Conservation (phyloP, 768 basidiomycete genomes). For the Mycena galericulata region DNA sequence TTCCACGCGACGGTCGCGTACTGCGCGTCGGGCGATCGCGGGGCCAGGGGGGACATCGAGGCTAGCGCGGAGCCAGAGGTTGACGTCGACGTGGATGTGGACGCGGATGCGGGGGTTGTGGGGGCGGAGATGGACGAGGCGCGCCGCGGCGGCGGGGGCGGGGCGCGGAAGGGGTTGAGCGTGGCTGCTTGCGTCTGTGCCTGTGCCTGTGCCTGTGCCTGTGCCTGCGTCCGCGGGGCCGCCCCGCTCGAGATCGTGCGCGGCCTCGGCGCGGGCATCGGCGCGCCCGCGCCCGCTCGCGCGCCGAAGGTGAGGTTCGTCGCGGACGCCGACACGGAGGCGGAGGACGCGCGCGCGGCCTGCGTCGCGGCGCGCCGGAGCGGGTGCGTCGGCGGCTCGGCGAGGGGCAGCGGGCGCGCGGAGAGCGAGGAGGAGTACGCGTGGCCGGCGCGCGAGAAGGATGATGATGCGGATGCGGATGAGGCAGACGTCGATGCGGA, state of each 20-base stretch:
- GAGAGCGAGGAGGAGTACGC: slow-evolving; percentile 19
- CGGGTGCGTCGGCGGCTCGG: slow-evolving; percentile 19
- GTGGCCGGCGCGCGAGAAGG: background rate
- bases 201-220: too few relatives aligned
- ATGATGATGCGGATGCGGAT: too few relatives aligned
- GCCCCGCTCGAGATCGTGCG: too few relatives aligned
- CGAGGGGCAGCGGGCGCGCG: background rate
- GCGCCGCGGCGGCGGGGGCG: slow-evolving; percentile 20
- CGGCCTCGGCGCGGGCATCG: too few relatives aligned
- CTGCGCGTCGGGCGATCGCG: background rate
- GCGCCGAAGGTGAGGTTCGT: too few relatives aligned
- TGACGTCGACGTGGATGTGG: slow-evolving; percentile 1
- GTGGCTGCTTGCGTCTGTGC: background rate
- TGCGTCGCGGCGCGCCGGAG: slow-evolving; percentile 22
- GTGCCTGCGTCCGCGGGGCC: background rate
- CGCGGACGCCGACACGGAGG: too few relatives aligned
- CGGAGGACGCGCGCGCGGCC: too few relatives aligned
- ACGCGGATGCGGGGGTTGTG: background rate
- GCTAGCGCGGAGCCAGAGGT: background rate
- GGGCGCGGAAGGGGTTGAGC: slow-evolving; percentile 17
- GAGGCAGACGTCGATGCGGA: background rate
- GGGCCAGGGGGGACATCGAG: background rate
- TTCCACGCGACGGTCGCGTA: background rate
- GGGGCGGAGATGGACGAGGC: slow-evolving; percentile 8
- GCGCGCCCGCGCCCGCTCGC: too few relatives aligned